A percentile compares a stretch with the other conserved stretches of the same genome.
Conservation (phyloP, 371 early-diverging fungal species). For the Apophysomyces ossiformis region DNA sequence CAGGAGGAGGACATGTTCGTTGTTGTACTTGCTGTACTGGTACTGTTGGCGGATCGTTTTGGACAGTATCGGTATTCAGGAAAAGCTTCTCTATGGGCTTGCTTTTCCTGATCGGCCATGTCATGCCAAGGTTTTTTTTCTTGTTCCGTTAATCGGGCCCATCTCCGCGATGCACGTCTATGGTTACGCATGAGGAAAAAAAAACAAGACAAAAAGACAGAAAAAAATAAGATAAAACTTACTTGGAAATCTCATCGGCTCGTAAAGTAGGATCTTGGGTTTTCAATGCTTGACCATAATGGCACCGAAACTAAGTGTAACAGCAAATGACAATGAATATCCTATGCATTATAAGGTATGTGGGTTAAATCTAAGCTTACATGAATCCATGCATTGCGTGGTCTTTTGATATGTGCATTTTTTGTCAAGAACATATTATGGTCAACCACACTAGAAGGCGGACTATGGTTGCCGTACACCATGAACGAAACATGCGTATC, state of each 20-base stretch:
- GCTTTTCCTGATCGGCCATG: constrained; percentile 47
- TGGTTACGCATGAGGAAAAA: background rate
- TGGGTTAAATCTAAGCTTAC: constrained; percentile 17
- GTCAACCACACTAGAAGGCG: constrained; percentile 20
- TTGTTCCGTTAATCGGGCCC: constrained; percentile 44
- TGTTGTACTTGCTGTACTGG: background rate
- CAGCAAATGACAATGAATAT: background rate
- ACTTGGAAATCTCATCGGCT: constrained; percentile 48
- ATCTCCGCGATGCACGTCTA: constrained; percentile 51
- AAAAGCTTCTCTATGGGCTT: constrained; percentile 51
- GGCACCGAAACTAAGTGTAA: constrained; percentile 38
- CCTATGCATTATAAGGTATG: too few species aligned
- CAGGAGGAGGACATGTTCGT: too few species aligned
- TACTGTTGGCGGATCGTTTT: constrained; percentile 22
- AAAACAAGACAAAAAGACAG: background rate
- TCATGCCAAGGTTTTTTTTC: constrained; percentile 56
- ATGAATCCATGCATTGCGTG: constrained; percentile 48
- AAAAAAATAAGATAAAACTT: constrained; percentile 13
- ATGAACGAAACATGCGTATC: constrained; percentile 18
- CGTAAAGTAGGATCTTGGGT: constrained; percentile 41
- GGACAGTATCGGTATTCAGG: constrained; percentile 53
- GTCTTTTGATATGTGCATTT: constrained; percentile 46
- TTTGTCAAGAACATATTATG: constrained; percentile 39
- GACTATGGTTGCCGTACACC: constrained; percentile 15
- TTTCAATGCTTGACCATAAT: constrained; percentile 45